Evolutionary conservation across 83 land plant genomes (phyloP).

Genomic region (Picea abies): DNA sequence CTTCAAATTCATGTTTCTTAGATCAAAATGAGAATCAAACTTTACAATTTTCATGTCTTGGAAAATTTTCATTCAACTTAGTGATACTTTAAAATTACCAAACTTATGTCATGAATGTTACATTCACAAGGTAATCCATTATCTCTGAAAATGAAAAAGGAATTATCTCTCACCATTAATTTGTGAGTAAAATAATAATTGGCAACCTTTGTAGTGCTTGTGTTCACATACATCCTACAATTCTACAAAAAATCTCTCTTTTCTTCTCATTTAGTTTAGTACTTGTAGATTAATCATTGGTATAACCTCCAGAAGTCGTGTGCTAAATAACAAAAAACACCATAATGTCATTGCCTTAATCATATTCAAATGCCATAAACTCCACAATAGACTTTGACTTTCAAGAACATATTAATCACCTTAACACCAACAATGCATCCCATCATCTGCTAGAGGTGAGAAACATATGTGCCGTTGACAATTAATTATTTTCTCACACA

Average conservation of each 20-base stretch:
- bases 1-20: conserved; percentile 17
- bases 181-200: too few relatives aligned
- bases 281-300: not conserved
- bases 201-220: too few relatives aligned
- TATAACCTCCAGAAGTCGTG: conserved; percentile 51
- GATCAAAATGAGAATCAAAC: too few relatives aligned
- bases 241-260: too few relatives aligned
- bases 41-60: too few relatives aligned
- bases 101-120: conserved; percentile 20
- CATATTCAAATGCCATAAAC: not conserved
- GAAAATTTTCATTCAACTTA: too few relatives aligned
- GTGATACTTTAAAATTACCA: not conserved
- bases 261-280: too few relatives aligned
- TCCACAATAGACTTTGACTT: not conserved
- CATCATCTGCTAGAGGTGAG: conserved; percentile 56
- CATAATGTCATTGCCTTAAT: not conserved
- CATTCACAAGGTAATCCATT: too few relatives aligned
- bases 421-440: conserved; percentile 81
- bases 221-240: too few relatives aligned
- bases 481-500: conserved; percentile 82
- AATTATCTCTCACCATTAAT: too few relatives aligned
- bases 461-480: conserved; percentile 53
- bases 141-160: too few relatives aligned
- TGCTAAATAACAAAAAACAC: conserved; percentile 40
- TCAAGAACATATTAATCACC: conserved; percentile 32